phyloP scores from a whole-genome alignment of 2,329 filamentous ascomycete species.

The Aspergillus costaricaensis region DNA sequence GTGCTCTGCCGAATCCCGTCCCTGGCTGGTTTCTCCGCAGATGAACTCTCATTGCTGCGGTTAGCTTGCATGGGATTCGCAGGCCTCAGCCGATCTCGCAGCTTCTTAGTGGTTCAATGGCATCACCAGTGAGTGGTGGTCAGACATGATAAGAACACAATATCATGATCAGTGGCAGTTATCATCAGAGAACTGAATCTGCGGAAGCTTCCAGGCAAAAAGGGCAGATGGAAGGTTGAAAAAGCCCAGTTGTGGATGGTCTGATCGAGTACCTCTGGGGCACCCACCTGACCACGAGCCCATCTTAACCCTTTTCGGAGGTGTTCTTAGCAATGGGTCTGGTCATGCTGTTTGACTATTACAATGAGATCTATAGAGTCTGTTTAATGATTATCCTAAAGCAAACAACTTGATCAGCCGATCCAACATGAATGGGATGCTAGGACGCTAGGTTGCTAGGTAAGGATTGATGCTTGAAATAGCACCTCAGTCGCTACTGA shows the following conservation, averaged over 20 bases:
- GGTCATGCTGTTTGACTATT: too few species aligned
- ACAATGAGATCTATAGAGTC: too few species aligned
- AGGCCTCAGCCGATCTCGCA: background rate
- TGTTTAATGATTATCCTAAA: too few species aligned
- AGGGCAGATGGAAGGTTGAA: background rate
- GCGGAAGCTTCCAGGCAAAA: background rate
- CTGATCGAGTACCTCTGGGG: constrained; percentile 11
- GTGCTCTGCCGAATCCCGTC: background rate
- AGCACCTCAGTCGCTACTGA: too few species aligned
- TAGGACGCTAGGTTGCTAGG: too few species aligned
- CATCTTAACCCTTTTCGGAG: background rate
- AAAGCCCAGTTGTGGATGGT: background rate
- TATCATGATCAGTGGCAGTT: background rate
- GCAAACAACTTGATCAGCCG: too few species aligned
- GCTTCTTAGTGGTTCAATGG: background rate
- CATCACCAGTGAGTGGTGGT: background rate
- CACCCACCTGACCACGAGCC: constrained; percentile 7
- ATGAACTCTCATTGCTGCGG: background rate
- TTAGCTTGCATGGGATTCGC: background rate
- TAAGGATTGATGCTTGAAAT: too few species aligned
- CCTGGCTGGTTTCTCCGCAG: background rate
- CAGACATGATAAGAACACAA: background rate
- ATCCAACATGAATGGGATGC: too few species aligned
- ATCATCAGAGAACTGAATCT: background rate
- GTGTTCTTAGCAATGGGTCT: background rate